A percentile compares a stretch with the other conserved stretches of the same genome.
phyloP scores from a whole-genome alignment of 73 alveolate genomes.

The Uronychia binucleata region DNA sequence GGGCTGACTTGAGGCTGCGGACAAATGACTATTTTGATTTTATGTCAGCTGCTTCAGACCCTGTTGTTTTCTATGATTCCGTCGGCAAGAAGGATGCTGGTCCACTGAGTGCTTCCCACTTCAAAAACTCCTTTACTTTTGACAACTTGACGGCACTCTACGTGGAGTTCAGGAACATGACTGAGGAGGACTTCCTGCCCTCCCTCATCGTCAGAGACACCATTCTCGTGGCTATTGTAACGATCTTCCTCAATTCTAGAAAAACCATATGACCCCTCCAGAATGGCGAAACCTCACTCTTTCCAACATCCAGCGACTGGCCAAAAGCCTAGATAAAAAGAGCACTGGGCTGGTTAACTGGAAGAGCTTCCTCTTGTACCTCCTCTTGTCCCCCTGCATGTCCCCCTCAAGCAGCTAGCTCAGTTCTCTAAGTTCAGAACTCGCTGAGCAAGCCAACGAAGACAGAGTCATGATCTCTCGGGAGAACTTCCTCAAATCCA shows the following conservation, averaged over 20 bases:
- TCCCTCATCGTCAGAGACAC: background rate
- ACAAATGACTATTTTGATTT: background rate
- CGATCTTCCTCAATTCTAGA: background rate
- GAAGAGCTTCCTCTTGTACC: slow-evolving; percentile 4
- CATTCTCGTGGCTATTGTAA: background rate
- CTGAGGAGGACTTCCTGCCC: background rate
- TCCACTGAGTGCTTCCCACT: slow-evolving; percentile 6
- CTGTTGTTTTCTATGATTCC: background rate
- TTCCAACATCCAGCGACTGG: slow-evolving; percentile 20
- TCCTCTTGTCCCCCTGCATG: background rate
- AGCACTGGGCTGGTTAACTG: slow-evolving; percentile 33
- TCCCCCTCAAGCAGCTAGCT: background rate
- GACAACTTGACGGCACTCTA: background rate
- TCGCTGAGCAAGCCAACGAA: background rate
- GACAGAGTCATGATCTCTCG: background rate
- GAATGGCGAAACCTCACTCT: slow-evolving; percentile 36
- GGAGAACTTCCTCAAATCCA: background rate
- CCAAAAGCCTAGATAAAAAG: slow-evolving; percentile 17
- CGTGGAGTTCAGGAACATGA: background rate
- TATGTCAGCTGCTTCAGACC: slow-evolving; percentile 5
- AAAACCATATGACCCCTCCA: slow-evolving; percentile 6
- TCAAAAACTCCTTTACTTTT: background rate
- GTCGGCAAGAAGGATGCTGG: background rate
- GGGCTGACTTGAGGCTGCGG: background rate
- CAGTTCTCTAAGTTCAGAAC: background rate